phyloP scores from a whole-genome alignment of 345 rosid genomes.

The Rhodamnia rubescens region DNA sequence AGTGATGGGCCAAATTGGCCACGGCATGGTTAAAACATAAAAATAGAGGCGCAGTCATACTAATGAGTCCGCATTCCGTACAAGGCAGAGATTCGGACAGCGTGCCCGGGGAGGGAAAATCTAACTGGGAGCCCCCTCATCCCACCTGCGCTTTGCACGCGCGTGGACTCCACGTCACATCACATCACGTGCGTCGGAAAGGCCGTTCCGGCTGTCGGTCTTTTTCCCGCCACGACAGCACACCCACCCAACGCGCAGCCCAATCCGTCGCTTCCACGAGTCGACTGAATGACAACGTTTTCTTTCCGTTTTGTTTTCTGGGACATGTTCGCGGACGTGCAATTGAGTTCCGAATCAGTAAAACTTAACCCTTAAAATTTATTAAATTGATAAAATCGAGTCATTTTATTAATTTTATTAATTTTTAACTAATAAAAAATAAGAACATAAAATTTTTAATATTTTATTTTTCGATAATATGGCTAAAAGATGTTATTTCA shows the following conservation, averaged over 20 bases:
- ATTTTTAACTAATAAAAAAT: too few relatives aligned
- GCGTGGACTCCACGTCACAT: neutral
- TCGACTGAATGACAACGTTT: neutral
- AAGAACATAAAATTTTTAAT: too few relatives aligned
- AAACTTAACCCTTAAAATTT: too few relatives aligned
- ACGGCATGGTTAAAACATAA: too few relatives aligned
- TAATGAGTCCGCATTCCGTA: neutral
- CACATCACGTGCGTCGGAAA: neutral
- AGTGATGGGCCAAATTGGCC: too few relatives aligned
- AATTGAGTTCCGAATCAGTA: too few relatives aligned
- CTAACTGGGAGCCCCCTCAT: neutral
- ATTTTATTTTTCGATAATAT: too few relatives aligned
- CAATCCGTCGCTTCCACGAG: neutral
- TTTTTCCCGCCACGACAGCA: neutral
- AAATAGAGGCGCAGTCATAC: neutral
- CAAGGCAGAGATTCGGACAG: neutral
- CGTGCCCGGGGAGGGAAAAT: neutral
- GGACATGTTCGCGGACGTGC: too few relatives aligned
- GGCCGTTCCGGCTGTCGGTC: neutral
- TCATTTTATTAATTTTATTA: too few relatives aligned
- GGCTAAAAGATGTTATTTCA: rapidly evolving
- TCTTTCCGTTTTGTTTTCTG: too few relatives aligned
- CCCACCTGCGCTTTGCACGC: neutral
- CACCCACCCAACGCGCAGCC: neutral
- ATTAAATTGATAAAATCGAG: too few relatives aligned